phyloP scores from a whole-genome alignment of 306 rosid genomes.

The Biancaea sappan region DNA sequence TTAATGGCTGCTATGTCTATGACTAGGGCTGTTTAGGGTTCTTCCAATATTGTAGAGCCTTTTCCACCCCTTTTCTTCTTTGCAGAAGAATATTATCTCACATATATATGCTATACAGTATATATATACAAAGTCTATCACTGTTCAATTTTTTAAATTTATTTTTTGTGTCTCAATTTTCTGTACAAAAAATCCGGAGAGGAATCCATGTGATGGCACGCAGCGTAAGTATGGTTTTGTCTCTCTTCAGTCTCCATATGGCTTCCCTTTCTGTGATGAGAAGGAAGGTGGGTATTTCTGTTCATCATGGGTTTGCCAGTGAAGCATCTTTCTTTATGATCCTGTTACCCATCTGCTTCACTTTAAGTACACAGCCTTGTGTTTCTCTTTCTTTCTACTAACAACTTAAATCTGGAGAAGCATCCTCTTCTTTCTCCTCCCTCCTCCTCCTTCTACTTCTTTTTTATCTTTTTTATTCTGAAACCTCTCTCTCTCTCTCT shows the following conservation, averaged over 20 bases:
- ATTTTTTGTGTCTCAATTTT: neutral
- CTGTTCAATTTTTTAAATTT: neutral
- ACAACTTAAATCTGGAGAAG: too few species aligned
- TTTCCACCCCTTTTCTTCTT: conserved; percentile 22
- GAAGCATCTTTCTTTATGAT: conserved; percentile 33
- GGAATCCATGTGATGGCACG: conserved; percentile 39
- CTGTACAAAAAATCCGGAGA: conserved; percentile 12
- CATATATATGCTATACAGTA: neutral
- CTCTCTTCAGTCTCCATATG: conserved; percentile 30
- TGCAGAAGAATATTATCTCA: neutral
- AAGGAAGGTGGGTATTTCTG: conserved; percentile 33
- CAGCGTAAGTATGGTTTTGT: conserved; percentile 26
- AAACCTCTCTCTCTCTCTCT: neutral
- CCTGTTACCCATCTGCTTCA: conserved; percentile 27
- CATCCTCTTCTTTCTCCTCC: too few species aligned
- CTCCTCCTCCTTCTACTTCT: too few species aligned
- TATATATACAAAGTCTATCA: neutral
- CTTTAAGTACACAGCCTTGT: conserved; percentile 45
- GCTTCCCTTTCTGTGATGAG: conserved; percentile 24
- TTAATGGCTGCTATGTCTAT: neutral
- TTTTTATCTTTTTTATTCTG: too few species aligned
- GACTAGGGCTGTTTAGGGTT: conserved; percentile 50
- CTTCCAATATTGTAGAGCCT: neutral
- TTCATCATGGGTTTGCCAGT: conserved; percentile 40
- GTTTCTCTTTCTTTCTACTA: conserved; percentile 50